A percentile compares a stretch with the other conserved stretches of the same genome.
Conservation (phyloP, 345 rosid genomes). For the Pugionium dolabratum region DNA sequence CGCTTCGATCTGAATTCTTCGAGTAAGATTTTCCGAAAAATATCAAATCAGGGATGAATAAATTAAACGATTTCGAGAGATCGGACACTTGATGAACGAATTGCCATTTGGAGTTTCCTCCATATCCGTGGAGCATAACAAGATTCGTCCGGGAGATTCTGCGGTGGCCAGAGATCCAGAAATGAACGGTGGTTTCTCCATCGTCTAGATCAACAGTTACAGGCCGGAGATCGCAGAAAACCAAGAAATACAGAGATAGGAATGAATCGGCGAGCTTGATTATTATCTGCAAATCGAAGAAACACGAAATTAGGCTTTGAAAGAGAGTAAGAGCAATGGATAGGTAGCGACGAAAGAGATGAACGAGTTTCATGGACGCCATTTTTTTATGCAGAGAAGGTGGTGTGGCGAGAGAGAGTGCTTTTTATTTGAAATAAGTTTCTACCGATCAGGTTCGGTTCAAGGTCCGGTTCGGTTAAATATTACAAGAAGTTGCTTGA, state of each 20-base stretch:
- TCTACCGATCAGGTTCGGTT: constrained; percentile 10
- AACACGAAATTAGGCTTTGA: constrained; percentile 21
- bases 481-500: background rate
- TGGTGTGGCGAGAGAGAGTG: constrained; percentile 4
- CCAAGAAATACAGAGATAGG: constrained; percentile 49
- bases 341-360: constrained; percentile 31
- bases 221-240: constrained; percentile 56
- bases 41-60: constrained; percentile 64
- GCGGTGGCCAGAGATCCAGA: constrained; percentile 62
- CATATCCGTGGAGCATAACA: constrained; percentile 73
- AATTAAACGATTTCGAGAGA: constrained; percentile 57
- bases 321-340: constrained; percentile 27
- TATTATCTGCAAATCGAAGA: constrained; percentile 40
- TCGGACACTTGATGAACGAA: constrained; percentile 54
- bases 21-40: constrained; percentile 67
- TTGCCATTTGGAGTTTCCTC: constrained; percentile 71
- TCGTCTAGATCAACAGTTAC: constrained; percentile 58
- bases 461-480: background rate
- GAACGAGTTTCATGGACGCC: constrained; percentile 42
- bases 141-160: constrained; percentile 44
- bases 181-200: constrained; percentile 58
- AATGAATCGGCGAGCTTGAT: constrained; percentile 43
- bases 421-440: constrained; percentile 6
- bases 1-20: constrained; percentile 44
- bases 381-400: constrained; percentile 16